Conservation (phyloP, 805 yeast species). For the Metschnikowia shivogae region DNA sequence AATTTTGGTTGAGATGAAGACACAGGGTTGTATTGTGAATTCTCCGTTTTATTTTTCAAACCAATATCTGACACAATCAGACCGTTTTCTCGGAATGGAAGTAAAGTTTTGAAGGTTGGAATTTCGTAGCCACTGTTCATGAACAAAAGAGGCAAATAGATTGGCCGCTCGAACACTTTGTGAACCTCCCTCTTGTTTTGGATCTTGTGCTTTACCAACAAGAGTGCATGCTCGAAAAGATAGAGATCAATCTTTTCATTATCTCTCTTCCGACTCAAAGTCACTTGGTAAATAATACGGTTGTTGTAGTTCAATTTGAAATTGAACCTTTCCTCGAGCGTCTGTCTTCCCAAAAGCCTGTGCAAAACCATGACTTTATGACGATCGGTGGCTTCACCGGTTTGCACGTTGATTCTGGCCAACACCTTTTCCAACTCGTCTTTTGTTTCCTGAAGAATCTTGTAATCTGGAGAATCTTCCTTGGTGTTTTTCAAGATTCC, state of each 20-base stretch:
- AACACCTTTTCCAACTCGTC: constrained; percentile 72
- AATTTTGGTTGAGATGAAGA: constrained; percentile 33
- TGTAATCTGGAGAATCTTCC: constrained; percentile 69
- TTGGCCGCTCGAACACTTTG: constrained; percentile 86
- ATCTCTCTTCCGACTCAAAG: constrained; percentile 62
- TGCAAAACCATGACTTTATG: constrained; percentile 79
- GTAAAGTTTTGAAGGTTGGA: constrained; percentile 51
- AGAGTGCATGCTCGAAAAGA: constrained; percentile 79
- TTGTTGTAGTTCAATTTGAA: constrained; percentile 79
- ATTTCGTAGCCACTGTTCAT: constrained; percentile 75
- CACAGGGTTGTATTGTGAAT: constrained; percentile 24
- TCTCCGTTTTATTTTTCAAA: constrained; percentile 25
- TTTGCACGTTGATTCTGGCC: constrained; percentile 74
- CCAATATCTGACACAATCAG: constrained; percentile 36
- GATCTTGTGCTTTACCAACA: constrained; percentile 80
- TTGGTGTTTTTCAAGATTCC: constrained; percentile 81
- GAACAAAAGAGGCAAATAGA: constrained; percentile 72
- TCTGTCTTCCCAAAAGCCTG: constrained; percentile 56
- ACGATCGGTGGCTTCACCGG: constrained; percentile 92
- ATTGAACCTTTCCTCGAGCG: constrained; percentile 80
- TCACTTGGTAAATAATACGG: constrained; percentile 76
- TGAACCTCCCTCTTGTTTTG: constrained; percentile 88
- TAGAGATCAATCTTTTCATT: constrained; percentile 83
- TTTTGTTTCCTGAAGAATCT: constrained; percentile 65
- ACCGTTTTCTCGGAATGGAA: constrained; percentile 32